A percentile compares a stretch with the other conserved stretches of the same genome.
These are phyloP conservation scores for Apophysomyces variabilis DNA, from an alignment of 371 early-diverging fungal species.

Conservation along the genomic window DNA sequence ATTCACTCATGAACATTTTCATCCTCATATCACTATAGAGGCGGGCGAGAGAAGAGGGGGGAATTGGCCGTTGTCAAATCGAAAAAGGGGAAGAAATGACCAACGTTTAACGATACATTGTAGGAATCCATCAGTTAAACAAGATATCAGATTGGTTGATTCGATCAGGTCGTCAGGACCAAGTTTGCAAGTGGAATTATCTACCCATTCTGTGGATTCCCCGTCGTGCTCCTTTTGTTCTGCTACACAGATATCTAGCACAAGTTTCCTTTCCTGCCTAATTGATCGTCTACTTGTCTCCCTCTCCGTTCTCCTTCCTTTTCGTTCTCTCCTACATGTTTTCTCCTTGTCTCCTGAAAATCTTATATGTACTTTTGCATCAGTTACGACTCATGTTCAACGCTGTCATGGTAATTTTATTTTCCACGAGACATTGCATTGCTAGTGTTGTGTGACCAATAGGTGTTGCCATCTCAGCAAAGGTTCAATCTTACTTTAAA, in stretches of 20 bases:
- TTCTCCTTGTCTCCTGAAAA: constrained; percentile 6
- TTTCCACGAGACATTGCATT: not conserved
- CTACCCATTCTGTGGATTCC: constrained; percentile 1
- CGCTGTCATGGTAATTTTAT: not conserved
- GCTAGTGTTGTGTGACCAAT: not conserved
- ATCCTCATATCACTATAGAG: not conserved
- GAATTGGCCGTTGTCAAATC: not conserved
- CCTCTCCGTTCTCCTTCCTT: constrained; percentile 10
- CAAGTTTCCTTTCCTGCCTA: constrained; percentile 8
- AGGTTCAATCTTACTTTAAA: not conserved
- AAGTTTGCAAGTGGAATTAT: constrained; percentile 9
- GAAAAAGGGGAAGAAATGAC: not conserved
- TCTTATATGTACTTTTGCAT: not conserved
- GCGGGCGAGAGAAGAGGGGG: not conserved
- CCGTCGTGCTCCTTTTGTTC: constrained; percentile 5
- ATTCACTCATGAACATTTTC: not conserved
- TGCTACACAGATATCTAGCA: constrained; percentile 1
- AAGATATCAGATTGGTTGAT: not conserved
- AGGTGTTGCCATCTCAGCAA: not conserved
- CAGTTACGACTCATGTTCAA: not conserved
- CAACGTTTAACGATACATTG: not conserved
- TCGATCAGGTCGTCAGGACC: constrained; percentile 3
- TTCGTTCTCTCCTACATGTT: constrained; percentile 6
- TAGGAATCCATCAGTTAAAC: not conserved
- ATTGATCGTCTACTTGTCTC: not conserved